Evolutionary conservation across 1,284 basidiomycete species (phyloP).

Genomic region (Irpex rosettiformis): DNA sequence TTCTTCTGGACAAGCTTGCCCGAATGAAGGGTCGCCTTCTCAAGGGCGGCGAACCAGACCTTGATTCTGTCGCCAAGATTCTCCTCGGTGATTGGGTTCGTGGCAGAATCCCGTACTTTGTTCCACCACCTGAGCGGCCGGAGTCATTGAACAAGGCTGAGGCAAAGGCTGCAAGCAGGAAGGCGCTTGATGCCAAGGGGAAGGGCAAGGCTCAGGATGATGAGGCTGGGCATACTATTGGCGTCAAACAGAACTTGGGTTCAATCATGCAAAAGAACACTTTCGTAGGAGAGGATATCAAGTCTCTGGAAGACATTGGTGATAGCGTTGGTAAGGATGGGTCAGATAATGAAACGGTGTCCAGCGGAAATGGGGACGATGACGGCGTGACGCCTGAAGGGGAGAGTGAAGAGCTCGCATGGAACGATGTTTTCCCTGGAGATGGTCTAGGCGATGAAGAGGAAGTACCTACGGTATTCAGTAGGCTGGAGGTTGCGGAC

Average conservation of each 20-base stretch:
- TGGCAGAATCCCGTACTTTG: constrained; percentile 91
- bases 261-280: constrained; percentile 85
- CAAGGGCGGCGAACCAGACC: constrained; percentile 93
- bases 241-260: constrained; percentile 70
- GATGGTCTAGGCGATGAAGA: constrained; percentile 4
- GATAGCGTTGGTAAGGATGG: constrained; percentile 26
- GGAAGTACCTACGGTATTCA: constrained; percentile 13
- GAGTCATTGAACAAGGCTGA: constrained; percentile 66
- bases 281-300: constrained; percentile 72
- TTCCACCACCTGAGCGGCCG: constrained; percentile 72
- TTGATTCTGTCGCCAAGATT: constrained; percentile 93
- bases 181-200: constrained; percentile 33
- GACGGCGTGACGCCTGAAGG: constrained; percentile 9
- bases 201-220: constrained; percentile 33
- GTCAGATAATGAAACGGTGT: constrained; percentile 8
- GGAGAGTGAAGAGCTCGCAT: constrained; percentile 11
- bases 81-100: constrained; percentile 97
- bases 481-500: constrained; percentile 29
- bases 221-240: constrained; percentile 35
- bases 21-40: constrained; percentile 89
- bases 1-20: constrained; percentile 84
- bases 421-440: constrained; percentile 19
- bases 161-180: constrained; percentile 52
- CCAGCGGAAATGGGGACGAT: constrained; percentile 7
- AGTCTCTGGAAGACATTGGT: constrained; percentile 48